phyloP scores from a whole-genome alignment of 1,284 basidiomycete species.

The Gomphus sp. region DNA sequence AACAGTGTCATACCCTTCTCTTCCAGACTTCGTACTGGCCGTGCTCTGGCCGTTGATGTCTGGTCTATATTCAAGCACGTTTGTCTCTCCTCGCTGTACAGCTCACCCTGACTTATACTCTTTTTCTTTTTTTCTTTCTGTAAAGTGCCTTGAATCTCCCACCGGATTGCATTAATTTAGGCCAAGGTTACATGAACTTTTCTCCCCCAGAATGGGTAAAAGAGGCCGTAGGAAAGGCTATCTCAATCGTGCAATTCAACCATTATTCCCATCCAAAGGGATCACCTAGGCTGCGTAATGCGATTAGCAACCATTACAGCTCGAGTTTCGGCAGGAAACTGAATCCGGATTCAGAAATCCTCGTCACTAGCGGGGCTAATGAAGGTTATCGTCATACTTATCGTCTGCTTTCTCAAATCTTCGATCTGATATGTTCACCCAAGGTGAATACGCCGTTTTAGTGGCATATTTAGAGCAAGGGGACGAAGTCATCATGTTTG shows the following conservation, averaged over 20 bases:
- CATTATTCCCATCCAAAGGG: conserved; percentile 92
- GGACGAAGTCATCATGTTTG: conserved; percentile 98
- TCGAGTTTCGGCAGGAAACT: conserved; percentile 65
- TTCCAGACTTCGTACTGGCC: conserved; percentile 59
- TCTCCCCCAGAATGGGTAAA: conserved; percentile 79
- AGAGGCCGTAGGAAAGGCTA: conserved; percentile 64
- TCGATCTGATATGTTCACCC: not conserved
- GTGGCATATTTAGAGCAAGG: conserved; percentile 81
- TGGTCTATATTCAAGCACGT: conserved; percentile 90
- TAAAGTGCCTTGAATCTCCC: conserved; percentile 77
- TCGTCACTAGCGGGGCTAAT: conserved; percentile 94
- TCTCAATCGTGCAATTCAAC: conserved; percentile 61
- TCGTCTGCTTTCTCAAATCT: not conserved
- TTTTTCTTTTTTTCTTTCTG: conserved; percentile 1
- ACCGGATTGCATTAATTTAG: conserved; percentile 81
- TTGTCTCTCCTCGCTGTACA: conserved; percentile 6
- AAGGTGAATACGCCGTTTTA: conserved; percentile 87
- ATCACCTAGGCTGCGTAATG: conserved; percentile 75
- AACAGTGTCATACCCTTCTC: conserved; percentile 42
- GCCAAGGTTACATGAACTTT: conserved; percentile 94
- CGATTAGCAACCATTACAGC: conserved; percentile 74
- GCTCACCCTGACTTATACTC: not conserved
- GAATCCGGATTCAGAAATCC: conserved; percentile 81
- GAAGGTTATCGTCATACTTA: conserved; percentile 49
- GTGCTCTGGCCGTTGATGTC: conserved; percentile 75